Evolutionary conservation across 1,284 basidiomycete genomes (phyloP), one percentile per base, ranked within the genome.

Genomic region (Boletus albobrunnescens): DNA sequence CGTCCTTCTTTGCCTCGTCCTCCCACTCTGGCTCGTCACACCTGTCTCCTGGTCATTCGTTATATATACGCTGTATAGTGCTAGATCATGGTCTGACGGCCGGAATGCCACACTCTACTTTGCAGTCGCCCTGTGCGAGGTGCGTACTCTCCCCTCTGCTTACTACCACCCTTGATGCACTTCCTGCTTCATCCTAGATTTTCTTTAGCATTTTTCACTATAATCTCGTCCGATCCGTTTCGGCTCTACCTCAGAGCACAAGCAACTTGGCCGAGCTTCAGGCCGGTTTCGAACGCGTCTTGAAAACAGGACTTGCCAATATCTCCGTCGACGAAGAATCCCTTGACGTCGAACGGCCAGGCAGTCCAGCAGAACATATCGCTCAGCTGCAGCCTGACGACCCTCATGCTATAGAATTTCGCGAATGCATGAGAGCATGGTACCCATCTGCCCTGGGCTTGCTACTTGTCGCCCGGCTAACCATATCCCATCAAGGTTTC

Each of bases 151-250:
- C 39, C 30, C 31, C 14, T 37, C 28, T 23, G 26, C 27, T 20
- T 23, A 24, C 24, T 45, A 24, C 11, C 20, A 6, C 23, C 26
- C 35, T 22, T 28, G 39, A n/a, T 8, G 1, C n/a, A 16, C 20
- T 37, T 32, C 47, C 44, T 38, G 1, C 8, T 43, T 32, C 37
- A 3, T 48, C 28, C 24, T 60, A 93, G 87, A 77, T 82, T n/a
- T 62, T 83, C 50, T 95, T 94, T 68, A 85, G 84, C 51, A 60
- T 91, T 35, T 84, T 89, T 65, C 78, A 90, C 59, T 69, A 69
- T 50, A 70, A 74, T 51, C 76, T 92, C 31, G 73, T 76, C 26
- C 68, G 63, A 36, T 68, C 69, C 47, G 72, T 90, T 41, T 75
- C 82, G 42, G 70, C 71, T 1, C 75, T 76, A 10, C 69, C 76